These are phyloP conservation scores for Colletotrichum godetiae DNA, from an alignment of 2,329 filamentous ascomycete species.

Conservation along the genomic window DNA sequence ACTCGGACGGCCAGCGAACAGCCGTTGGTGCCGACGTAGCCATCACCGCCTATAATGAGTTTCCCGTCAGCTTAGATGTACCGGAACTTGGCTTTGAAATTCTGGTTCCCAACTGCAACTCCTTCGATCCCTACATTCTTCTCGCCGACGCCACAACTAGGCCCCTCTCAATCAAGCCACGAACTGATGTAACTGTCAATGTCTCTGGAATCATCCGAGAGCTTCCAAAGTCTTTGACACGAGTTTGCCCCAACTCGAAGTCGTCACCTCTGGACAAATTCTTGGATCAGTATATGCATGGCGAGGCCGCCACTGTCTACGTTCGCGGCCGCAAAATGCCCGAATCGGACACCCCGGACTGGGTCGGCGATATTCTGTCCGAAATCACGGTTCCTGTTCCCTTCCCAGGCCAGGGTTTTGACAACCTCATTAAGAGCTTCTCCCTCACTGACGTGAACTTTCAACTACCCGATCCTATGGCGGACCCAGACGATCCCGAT, in stretches of 20 bases:
- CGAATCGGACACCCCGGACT: constrained; percentile 76
- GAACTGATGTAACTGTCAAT: constrained; percentile 73
- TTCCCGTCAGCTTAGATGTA: constrained; percentile 80
- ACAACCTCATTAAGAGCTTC: constrained; percentile 88
- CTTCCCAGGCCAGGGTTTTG: constrained; percentile 84
- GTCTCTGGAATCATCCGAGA: constrained; percentile 78
- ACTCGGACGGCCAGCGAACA: constrained; percentile 59
- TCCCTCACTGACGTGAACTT: constrained; percentile 89
- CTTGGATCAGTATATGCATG: constrained; percentile 83
- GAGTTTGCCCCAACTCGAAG: constrained; percentile 78
- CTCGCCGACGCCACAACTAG: constrained; percentile 81
- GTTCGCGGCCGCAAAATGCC: constrained; percentile 81
- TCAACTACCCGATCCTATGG: constrained; percentile 81
- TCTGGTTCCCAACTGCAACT: constrained; percentile 83
- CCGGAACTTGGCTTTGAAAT: constrained; percentile 88
- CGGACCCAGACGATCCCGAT: constrained; percentile 77
- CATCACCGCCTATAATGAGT: constrained; percentile 78
- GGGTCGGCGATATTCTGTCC: constrained; percentile 84
- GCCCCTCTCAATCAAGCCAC: constrained; percentile 74
- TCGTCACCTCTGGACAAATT: constrained; percentile 88
- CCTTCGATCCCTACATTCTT: constrained; percentile 77
- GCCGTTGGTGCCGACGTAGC: constrained; percentile 86
- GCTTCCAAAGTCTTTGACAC: constrained; percentile 79
- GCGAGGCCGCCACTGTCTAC: constrained; percentile 82
- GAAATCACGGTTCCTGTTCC: constrained; percentile 87